These are phyloP conservation scores for Lolium multiflorum DNA, from an alignment of 176 grass and related monocot species.

Conservation along the genomic window DNA sequence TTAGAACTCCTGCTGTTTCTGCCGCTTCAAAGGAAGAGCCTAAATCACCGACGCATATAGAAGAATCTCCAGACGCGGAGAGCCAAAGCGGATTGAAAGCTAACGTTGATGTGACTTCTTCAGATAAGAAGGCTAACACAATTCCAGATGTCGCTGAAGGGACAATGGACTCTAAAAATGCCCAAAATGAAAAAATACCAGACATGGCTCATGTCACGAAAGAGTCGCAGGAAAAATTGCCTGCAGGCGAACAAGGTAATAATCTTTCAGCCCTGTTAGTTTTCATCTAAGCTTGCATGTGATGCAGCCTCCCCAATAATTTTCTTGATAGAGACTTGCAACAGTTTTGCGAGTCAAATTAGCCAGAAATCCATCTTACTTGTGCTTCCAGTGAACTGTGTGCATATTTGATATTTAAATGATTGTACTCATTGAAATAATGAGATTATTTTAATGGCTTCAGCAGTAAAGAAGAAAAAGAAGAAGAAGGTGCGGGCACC, in stretches of 20 bases:
- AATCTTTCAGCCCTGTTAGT: constrained; percentile 43
- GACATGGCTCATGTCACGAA: constrained; percentile 58
- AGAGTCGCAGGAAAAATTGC: constrained; percentile 65
- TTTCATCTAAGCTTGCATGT: constrained; percentile 38
- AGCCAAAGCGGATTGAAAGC: constrained; percentile 56
- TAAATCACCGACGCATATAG: constrained; percentile 56
- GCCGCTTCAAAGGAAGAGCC: constrained; percentile 83
- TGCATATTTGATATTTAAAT: constrained; percentile 35
- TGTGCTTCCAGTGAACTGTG: background rate
- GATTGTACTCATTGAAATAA: constrained; percentile 23
- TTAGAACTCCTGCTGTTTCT: constrained; percentile 76
- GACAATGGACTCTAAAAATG: constrained; percentile 55
- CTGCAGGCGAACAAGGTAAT: constrained; percentile 74
- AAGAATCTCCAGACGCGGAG: constrained; percentile 66
- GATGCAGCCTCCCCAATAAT: constrained; percentile 1
- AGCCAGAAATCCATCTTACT: constrained; percentile 30
- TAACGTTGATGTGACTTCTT: constrained; percentile 54
- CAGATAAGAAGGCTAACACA: constrained; percentile 54
- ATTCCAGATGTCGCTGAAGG: constrained; percentile 62
- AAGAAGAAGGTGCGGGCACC: constrained; percentile 77
- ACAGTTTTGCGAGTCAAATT: constrained; percentile 35
- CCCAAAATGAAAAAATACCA: constrained; percentile 59
- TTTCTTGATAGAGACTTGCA: constrained; percentile 17
- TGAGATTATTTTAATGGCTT: constrained; percentile 36
- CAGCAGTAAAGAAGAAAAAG: constrained; percentile 89